Percentiles rank a stretch among this genome's conserved stretches.
Conservation (phyloP, 2,329 filamentous ascomycete species). For the Microcyclospora tardicrescens region DNA sequence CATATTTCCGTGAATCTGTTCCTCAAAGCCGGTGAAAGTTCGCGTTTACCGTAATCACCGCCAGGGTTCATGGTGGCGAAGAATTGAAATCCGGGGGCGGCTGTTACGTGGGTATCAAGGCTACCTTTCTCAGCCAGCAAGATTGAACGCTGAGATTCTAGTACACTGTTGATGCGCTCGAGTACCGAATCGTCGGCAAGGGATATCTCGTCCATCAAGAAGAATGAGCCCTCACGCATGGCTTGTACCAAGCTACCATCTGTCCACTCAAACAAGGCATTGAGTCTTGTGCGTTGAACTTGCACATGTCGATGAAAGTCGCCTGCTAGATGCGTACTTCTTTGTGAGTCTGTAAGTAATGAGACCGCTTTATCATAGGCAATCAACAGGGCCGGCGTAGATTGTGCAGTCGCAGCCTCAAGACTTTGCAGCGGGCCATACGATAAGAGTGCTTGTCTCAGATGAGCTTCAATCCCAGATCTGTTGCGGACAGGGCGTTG, state of each 20-base stretch:
- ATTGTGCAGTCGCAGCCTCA: conserved; percentile 13
- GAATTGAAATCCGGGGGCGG: conserved; percentile 75
- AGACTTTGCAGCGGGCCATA: conserved; percentile 16
- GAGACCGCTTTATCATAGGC: conserved; percentile 37
- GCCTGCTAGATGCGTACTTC: conserved; percentile 21
- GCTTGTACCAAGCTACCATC: conserved; percentile 88
- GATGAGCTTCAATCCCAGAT: conserved; percentile 52
- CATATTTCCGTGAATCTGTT: conserved; percentile 99
- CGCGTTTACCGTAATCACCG: conserved; percentile 95
- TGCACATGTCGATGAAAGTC: conserved; percentile 28
- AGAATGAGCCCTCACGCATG: conserved; percentile 81
- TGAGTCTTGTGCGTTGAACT: conserved; percentile 48
- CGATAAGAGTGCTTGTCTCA: conserved; percentile 49
- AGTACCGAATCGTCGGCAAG: conserved; percentile 94
- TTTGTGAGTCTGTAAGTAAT: too few species aligned
- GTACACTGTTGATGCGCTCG: conserved; percentile 88
- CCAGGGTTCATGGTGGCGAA: conserved; percentile 98
- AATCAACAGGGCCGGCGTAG: conserved; percentile 44
- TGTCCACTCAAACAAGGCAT: conserved; percentile 89
- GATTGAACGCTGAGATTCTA: conserved; percentile 76
- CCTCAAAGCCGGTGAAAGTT: conserved; percentile 83
- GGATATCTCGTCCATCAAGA: conserved; percentile 94
- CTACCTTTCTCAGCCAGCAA: conserved; percentile 89
- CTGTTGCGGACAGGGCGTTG: conserved; percentile 85
- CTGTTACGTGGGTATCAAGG: conserved; percentile 66